These are phyloP conservation scores for Scedosporium dehoogii DNA, from an alignment of 2,329 filamentous ascomycete genomes.

Conservation along the genomic window DNA sequence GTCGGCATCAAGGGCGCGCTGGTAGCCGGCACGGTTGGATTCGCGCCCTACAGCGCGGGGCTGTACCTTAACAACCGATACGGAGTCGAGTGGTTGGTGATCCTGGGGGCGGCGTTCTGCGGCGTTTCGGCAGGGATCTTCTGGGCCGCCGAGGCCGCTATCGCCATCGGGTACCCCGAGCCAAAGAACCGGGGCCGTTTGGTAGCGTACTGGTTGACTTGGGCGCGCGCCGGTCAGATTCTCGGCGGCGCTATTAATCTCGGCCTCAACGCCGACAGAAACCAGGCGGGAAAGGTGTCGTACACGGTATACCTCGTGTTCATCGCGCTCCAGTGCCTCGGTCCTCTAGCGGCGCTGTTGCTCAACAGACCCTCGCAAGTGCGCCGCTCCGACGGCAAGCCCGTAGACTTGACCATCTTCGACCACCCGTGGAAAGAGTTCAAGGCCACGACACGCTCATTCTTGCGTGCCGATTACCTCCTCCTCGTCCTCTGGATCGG, in stretches of 20 bases:
- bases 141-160: slow-evolving; percentile 67
- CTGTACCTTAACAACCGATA: slow-evolving; percentile 65
- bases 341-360: slow-evolving; percentile 54
- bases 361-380: slow-evolving; percentile 52
- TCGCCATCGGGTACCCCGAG: slow-evolving; percentile 63
- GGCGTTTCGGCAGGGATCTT: slow-evolving; percentile 63
- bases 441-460: slow-evolving; percentile 45
- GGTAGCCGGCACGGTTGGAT: slow-evolving; percentile 56
- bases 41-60: slow-evolving; percentile 60
- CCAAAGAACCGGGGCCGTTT: slow-evolving; percentile 55
- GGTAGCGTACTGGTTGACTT: slow-evolving; percentile 60
- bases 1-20: slow-evolving; percentile 63
- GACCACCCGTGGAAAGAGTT: slow-evolving; percentile 49
- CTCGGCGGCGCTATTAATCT: slow-evolving; percentile 64
- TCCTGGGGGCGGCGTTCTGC: slow-evolving; percentile 59
- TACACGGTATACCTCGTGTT: slow-evolving; percentile 62
- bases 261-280: slow-evolving; percentile 46
- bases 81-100: slow-evolving; percentile 57
- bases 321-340: slow-evolving; percentile 57
- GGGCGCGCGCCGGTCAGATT: slow-evolving; percentile 52
- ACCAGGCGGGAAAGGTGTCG: slow-evolving; percentile 53
- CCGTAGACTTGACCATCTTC: slow-evolving; percentile 48
- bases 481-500: slow-evolving; percentile 58
- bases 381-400: slow-evolving; percentile 53
- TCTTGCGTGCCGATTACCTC: slow-evolving; percentile 52